These are phyloP conservation scores for Ceratobasidium sp. DNA, from an alignment of 1,284 basidiomycete species.

Conservation along the genomic window DNA sequence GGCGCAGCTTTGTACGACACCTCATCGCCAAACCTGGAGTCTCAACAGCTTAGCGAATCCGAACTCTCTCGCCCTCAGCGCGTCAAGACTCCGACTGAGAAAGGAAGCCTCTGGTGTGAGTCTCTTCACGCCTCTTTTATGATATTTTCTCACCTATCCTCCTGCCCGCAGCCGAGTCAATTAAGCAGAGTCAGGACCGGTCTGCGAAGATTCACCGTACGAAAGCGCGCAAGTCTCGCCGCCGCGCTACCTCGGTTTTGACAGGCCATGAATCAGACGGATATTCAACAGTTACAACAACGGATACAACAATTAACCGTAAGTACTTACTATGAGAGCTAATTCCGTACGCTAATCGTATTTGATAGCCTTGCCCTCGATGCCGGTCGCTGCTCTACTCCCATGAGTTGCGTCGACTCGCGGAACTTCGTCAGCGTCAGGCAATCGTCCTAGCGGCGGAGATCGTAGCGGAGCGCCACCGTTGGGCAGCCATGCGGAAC, in stretches of 20 bases:
- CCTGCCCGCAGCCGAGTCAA: background rate
- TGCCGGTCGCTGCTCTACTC: background rate
- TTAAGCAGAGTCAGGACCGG: background rate
- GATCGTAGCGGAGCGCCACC: background rate
- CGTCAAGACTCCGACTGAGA: background rate
- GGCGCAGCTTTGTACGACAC: background rate
- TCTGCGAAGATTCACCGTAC: background rate
- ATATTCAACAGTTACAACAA: background rate
- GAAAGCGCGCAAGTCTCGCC: conserved; percentile 6
- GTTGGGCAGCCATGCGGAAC: background rate
- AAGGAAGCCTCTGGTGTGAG: background rate
- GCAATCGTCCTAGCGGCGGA: background rate
- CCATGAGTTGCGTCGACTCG: background rate
- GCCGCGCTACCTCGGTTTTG: background rate
- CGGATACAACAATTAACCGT: background rate
- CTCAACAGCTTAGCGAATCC: background rate
- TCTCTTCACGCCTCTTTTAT: background rate
- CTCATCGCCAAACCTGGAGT: background rate
- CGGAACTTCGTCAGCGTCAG: background rate
- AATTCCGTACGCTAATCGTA: background rate
- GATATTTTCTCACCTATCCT: no score
- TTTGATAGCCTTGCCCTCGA: background rate
- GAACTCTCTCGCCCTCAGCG: background rate
- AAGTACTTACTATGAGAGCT: background rate
- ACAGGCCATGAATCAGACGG: background rate